Percentiles rank a stretch among this genome's conserved stretches.
Conservation (phyloP, 345 rosid species). For the Garcia nutans region DNA sequence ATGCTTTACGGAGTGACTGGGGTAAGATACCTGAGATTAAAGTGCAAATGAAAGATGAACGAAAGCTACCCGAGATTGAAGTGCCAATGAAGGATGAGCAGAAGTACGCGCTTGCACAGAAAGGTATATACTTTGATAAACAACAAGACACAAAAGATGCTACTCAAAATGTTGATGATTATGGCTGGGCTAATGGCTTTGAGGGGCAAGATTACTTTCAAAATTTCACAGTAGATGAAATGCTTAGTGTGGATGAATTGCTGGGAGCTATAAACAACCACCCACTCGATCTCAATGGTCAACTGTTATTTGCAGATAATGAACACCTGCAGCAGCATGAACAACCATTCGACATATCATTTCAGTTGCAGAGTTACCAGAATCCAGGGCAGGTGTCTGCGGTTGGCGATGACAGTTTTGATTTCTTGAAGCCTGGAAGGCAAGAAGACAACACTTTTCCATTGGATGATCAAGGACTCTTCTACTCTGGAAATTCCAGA, state of each 20-base stretch:
- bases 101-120: background rate
- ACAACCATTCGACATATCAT: background rate
- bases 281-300: constrained; percentile 12
- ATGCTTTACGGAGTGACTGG: background rate
- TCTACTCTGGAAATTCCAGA: background rate
- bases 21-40: background rate
- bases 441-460: background rate
- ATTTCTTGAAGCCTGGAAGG: constrained; percentile 1
- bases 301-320: background rate
- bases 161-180: constrained; percentile 9
- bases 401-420: constrained; percentile 1
- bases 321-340: background rate
- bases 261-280: constrained; percentile 30
- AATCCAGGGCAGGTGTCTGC: background rate
- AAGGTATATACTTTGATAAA: no score
- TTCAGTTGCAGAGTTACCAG: background rate
- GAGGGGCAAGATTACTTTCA: constrained; percentile 15
- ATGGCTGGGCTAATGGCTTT: constrained; percentile 27
- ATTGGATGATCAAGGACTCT: constrained; percentile 14
- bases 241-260: constrained; percentile 63
- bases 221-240: constrained; percentile 37
- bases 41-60: background rate
- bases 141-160: constrained; percentile 7
- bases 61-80: background rate
- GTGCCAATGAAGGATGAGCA: no score